Evolutionary conservation across 768 basidiomycete genomes (phyloP).

Genomic region (Tricholoma sp.): DNA sequence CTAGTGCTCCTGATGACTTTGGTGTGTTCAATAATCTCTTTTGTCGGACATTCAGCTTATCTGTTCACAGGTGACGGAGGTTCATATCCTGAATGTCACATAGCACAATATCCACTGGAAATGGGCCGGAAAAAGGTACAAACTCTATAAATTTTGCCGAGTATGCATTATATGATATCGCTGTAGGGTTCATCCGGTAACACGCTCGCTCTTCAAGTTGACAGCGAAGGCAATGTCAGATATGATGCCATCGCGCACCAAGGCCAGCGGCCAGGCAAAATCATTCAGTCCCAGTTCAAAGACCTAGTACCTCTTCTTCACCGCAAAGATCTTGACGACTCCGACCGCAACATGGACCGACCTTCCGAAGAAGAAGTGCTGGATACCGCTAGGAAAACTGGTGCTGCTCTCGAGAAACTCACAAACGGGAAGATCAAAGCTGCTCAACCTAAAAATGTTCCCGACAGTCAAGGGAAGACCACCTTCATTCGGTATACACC

Average conservation of each 20-base stretch:
- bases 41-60: not conserved
- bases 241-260: conserved; percentile 97
- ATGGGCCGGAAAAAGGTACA: conserved; percentile 93
- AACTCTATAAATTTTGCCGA: conserved; percentile 3
- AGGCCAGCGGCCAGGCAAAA: conserved; percentile 82
- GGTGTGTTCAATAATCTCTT: conserved; percentile 39
- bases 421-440: conserved; percentile 97
- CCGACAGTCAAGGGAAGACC: conserved; percentile 77
- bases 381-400: conserved; percentile 86
- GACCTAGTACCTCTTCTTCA: conserved; percentile 91
- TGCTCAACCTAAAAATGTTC: conserved; percentile 94
- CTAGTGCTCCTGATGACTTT: conserved; percentile 77
- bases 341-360: conserved; percentile 75
- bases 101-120: conserved; percentile 95
- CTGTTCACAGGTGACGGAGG: conserved; percentile 66
- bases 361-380: conserved; percentile 93
- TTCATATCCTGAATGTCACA: conserved; percentile 90
- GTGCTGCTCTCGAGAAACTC: conserved; percentile 87
- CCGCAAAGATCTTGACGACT: conserved; percentile 81
- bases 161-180: not conserved
- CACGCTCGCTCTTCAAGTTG: conserved; percentile 94
- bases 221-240: conserved; percentile 92
- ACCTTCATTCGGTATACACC: conserved; percentile 96
- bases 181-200: conserved; percentile 83
- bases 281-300: conserved; percentile 94